Evolutionary conservation across 2,329 filamentous ascomycete species (phyloP), one percentile per base, ranked within the genome.

Genomic region (Cytospora chrysosperma): DNA sequence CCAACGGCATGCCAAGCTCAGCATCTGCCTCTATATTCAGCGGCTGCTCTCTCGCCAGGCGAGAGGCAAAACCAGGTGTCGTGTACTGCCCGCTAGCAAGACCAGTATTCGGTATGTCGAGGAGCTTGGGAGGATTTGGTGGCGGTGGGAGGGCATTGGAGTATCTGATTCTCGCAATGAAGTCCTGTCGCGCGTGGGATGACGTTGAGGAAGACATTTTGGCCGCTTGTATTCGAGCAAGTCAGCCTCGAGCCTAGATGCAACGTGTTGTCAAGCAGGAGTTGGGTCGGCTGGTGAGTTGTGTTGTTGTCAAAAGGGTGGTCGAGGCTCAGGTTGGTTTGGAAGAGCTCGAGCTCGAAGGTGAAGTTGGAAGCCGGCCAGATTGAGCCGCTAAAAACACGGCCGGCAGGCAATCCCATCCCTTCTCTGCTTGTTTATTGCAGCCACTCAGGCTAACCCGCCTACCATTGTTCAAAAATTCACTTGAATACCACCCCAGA

Each of bases 21-120:
- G 93, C 95, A 85, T 99, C 95, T 32, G 93, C 93, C 77, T 99
- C 95, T 66, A 99, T 95, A 73, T 97, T 98, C 56, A 97, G 82
- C 59, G 94, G 91, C 79, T 98, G 95, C 72, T 97, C 93, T 72
- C 94, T 85, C 21, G 91, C 92, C 69, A 99, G 81, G 67, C 92
- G 88, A 53, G 93, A 95, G 32, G 93, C 93, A 79, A 96, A 99
- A 26, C 88, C 88, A 1, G 95, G 92, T 4, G 88, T 92, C 34
- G 95, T 96, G 77, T 97, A 98, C 74, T 96, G 91, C 64, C 89
- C 90, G 69, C 88, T 91, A 49, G 91, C 85, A 19, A 98, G 85
- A 50, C 95, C 95, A 62, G 92, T 95, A 72, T 96, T 97, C 13
- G 95, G 94, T 66, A 99, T 97, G 69, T 98, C 92, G 70, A 99